These are phyloP conservation scores for Friedmanniomyces endolithicus DNA, from an alignment of 495 filamentous ascomycete genomes.

Conservation along the genomic window DNA sequence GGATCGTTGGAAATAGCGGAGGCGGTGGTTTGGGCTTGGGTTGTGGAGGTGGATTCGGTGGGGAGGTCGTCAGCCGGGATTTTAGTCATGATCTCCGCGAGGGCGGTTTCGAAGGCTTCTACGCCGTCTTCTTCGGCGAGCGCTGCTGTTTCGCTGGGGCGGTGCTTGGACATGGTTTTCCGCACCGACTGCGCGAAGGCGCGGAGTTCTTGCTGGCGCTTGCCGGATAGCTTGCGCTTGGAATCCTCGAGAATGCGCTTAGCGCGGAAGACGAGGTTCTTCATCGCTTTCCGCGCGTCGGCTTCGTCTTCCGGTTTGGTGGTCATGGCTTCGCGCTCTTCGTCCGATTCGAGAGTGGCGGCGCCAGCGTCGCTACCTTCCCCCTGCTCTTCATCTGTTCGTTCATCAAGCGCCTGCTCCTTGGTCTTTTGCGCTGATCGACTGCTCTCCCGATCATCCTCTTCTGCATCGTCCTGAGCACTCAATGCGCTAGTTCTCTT, in stretches of 20 bases:
- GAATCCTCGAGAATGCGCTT: conserved; percentile 40
- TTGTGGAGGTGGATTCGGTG: neutral
- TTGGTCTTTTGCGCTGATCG: conserved; percentile 23
- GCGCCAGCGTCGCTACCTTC: conserved; percentile 14
- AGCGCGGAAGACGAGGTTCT: conserved; percentile 41
- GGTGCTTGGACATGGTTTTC: conserved; percentile 34
- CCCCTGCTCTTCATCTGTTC: conserved; percentile 26
- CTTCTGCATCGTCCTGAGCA: conserved; percentile 22
- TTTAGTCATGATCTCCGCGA: conserved; percentile 18
- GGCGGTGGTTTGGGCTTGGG: neutral
- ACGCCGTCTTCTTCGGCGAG: neutral
- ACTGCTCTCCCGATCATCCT: conserved; percentile 26
- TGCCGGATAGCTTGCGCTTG: conserved; percentile 42
- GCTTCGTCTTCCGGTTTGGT: conserved; percentile 15
- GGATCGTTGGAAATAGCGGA: conserved; percentile 4
- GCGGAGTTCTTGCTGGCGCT: conserved; percentile 50
- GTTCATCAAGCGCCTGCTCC: conserved; percentile 15
- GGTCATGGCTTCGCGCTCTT: conserved; percentile 11
- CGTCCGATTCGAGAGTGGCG: conserved; percentile 11
- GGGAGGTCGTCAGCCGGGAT: conserved; percentile 13
- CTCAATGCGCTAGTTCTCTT: conserved; percentile 28
- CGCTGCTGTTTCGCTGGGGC: neutral
- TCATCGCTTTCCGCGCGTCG: conserved; percentile 32
- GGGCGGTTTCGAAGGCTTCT: conserved; percentile 10
- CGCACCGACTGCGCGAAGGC: conserved; percentile 44